These are phyloP conservation scores for Ogataea siamensis DNA, from an alignment of 805 yeast genomes.

Conservation along the genomic window DNA sequence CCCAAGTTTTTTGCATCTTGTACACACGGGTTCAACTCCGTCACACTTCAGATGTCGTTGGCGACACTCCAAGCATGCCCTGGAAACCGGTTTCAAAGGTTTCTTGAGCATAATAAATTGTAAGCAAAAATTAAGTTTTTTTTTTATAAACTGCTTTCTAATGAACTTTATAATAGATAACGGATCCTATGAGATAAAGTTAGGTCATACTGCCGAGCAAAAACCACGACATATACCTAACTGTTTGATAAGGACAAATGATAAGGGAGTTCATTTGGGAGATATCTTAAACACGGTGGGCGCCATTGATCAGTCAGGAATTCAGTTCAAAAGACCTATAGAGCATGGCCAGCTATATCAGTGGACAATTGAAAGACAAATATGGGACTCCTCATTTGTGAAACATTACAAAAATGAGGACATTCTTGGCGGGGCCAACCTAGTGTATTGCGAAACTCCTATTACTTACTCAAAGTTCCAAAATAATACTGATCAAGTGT, in stretches of 20 bases:
- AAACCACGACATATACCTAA: constrained; percentile 61
- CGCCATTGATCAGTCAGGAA: constrained; percentile 70
- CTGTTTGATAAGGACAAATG: constrained; percentile 70
- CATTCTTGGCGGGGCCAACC: constrained; percentile 50
- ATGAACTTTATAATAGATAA: constrained; percentile 70
- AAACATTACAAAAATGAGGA: constrained; percentile 38
- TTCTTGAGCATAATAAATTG: constrained; percentile 6
- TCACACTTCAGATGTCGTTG: constrained; percentile 51
- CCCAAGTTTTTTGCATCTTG: constrained; percentile 37
- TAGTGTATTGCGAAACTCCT: constrained; percentile 78
- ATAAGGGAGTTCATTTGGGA: constrained; percentile 70
- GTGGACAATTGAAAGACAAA: constrained; percentile 85
- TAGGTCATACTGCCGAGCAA: constrained; percentile 47
- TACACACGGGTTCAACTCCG: constrained; percentile 46
- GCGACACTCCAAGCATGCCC: constrained; percentile 53
- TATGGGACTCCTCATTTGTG: constrained; percentile 80
- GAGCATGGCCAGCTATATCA: constrained; percentile 86
- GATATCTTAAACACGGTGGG: constrained; percentile 39
- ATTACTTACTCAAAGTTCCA: constrained; percentile 79
- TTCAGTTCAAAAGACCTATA: constrained; percentile 74
- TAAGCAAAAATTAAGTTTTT: constrained; percentile 1
- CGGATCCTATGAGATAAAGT: constrained; percentile 82
- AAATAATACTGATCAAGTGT: constrained; percentile 82
- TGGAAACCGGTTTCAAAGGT: constrained; percentile 38
- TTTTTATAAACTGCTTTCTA: not conserved